Base-by-base conservation (phyloP, 148 eudicot species). In the Vaccinium corymbosum region DNA sequence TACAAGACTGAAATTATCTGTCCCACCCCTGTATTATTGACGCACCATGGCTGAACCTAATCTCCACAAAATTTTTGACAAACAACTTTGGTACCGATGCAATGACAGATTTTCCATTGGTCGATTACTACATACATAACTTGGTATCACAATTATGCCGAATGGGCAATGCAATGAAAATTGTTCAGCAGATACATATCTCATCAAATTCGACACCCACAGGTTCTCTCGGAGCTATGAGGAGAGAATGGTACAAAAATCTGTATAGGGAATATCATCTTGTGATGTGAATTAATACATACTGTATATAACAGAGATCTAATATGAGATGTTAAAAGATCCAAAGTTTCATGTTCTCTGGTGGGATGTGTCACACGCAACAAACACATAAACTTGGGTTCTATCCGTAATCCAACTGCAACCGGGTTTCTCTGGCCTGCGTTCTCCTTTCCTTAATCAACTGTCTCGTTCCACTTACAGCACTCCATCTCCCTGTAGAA, bases 341-440 rank as follows among this genome's bases (percentile, higher is more conserved):
- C 73, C 38, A 68, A 38, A 68, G 73, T 68, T n/a, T 22, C 17
- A 13, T 68, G 42, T 68, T 68, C 73, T 12, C 17, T 15, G 5
- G 73, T 27, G 73, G 27, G 73, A 68, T 13, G 17, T 68, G 73
- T 68, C 73, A 1, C 38, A 68, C 9, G 73, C 73, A 68, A 68
- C 35, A 68, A 68, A 68, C 13, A 3, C 73, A 68, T 35, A 48
- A 32, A 29, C 38, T 29, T 71, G 46, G 35, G 14, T 71, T 71
- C 19, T 75, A 42, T 42, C 53, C 46, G 46, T 19, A 29, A 71
- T 88, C 92, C 93, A 93, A 87, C 93, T 93, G 76, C 92, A 91
- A 50, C 94, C 92, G 56, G 92, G 92, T 27, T 72, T 86, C 83
- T 90, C 91, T n/a, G n/a, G n/a, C n/a, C 52, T 83, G 81, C 88